Conservation (phyloP, 148 eudicot genomes). For the Salicornia ramosissima region DNA sequence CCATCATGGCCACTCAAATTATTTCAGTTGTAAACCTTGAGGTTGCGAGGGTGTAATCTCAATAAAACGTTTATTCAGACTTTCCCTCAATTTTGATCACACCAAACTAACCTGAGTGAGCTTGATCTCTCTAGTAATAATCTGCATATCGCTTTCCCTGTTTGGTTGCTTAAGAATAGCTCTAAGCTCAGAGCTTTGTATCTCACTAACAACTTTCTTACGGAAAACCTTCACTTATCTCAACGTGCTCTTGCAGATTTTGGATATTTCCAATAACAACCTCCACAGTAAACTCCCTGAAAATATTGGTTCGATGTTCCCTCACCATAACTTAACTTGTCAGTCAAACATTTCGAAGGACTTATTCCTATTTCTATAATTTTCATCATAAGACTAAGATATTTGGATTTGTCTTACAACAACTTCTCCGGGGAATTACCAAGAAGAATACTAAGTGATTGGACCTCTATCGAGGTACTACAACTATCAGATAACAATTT, state of each 20-base stretch:
- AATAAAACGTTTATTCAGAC: background rate
- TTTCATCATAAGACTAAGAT: background rate
- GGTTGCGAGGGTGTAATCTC: background rate
- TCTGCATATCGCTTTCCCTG: conserved; percentile 9
- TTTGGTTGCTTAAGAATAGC: conserved; percentile 10
- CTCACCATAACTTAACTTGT: background rate
- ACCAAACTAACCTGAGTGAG: too few relatives aligned
- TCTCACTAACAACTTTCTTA: conserved; percentile 2
- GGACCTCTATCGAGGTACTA: background rate
- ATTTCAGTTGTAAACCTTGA: conserved; percentile 5
- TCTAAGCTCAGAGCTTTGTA: background rate
- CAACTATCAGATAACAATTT: background rate
- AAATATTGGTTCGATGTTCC: conserved; percentile 7
- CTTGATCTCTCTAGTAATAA: conserved; percentile 23
- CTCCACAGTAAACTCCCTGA: conserved; percentile 18
- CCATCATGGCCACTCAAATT: background rate
- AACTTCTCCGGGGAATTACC: conserved; percentile 14
- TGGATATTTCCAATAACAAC: conserved; percentile 12
- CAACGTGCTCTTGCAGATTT: background rate
- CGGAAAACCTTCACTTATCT: background rate
- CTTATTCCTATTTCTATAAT: background rate
- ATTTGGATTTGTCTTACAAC: conserved; percentile 21
- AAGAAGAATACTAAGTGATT: background rate
- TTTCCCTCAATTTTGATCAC: background rate
- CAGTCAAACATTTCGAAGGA: conserved; percentile 20